phyloP scores from a whole-genome alignment of 805 yeast genomes.

The Ogataea trehaloabstinens region DNA sequence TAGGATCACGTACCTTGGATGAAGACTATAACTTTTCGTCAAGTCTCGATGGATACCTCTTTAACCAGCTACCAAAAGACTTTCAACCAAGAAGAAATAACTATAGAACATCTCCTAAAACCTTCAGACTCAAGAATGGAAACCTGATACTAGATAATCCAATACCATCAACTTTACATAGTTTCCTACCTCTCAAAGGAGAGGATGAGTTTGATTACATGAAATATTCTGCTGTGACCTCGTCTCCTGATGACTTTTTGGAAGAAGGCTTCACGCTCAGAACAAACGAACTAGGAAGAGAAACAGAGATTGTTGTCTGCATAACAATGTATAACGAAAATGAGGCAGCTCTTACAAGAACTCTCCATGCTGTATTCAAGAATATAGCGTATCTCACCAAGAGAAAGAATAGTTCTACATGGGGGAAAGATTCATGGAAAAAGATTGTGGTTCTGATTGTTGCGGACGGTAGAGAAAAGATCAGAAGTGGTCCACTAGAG shows the following conservation, averaged over 20 bases:
- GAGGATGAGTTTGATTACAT: conserved; percentile 92
- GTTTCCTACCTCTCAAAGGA: conserved; percentile 82
- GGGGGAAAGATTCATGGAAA: conserved; percentile 98
- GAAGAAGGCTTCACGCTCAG: conserved; percentile 81
- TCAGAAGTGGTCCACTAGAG: conserved; percentile 81
- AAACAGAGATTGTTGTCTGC: conserved; percentile 88
- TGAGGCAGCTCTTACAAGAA: conserved; percentile 84
- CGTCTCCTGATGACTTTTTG: conserved; percentile 84
- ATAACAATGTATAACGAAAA: conserved; percentile 98
- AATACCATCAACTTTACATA: conserved; percentile 82
- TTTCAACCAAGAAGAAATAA: conserved; percentile 38
- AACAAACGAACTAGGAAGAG: conserved; percentile 83
- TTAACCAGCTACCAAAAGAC: conserved; percentile 30
- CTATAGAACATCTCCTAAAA: conserved; percentile 44
- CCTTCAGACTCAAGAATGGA: conserved; percentile 74
- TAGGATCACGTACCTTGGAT: conserved; percentile 15
- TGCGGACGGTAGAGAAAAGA: conserved; percentile 92
- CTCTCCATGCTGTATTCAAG: conserved; percentile 91
- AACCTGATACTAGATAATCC: conserved; percentile 91
- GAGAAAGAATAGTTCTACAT: conserved; percentile 75
- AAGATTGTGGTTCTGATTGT: conserved; percentile 89
- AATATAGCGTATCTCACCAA: conserved; percentile 85
- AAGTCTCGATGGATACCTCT: conserved; percentile 32
- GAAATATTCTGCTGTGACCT: conserved; percentile 96
- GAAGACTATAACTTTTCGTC: conserved; percentile 21